Conservation (phyloP, 2,329 filamentous ascomycete species). For the Colletotrichum plurivorum region DNA sequence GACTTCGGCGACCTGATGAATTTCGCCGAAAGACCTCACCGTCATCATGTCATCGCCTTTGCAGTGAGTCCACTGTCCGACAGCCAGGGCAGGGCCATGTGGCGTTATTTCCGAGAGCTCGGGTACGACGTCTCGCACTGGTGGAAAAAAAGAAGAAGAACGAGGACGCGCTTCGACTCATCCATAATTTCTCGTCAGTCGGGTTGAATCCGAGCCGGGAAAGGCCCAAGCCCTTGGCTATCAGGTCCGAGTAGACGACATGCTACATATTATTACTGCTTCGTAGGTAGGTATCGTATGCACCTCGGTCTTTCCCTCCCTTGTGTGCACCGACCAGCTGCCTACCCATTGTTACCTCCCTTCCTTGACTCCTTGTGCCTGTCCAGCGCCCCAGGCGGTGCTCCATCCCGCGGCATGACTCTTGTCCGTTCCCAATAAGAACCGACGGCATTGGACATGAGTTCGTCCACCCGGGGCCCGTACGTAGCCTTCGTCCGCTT, state of each 20-base stretch:
- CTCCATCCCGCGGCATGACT: constrained; percentile 32
- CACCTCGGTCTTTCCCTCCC: constrained; percentile 34
- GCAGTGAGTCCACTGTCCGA: neutral
- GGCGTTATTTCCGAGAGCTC: constrained; percentile 25
- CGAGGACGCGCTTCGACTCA: too few species aligned
- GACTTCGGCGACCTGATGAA: constrained; percentile 23
- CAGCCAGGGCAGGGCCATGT: neutral
- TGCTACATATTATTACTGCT: too few species aligned
- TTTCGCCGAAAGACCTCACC: constrained; percentile 10
- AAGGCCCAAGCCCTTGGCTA: neutral
- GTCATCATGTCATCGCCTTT: constrained; percentile 19
- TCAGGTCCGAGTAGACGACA: too few species aligned
- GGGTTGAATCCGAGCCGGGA: constrained; percentile 11
- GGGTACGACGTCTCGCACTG: constrained; percentile 21
- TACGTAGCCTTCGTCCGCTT: constrained; percentile 1
- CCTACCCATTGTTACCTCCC: too few species aligned
- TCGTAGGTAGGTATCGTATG: neutral
- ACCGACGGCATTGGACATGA: constrained; percentile 10
- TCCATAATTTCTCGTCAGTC: too few species aligned
- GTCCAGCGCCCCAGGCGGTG: constrained; percentile 2
- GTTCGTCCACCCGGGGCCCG: constrained; percentile 14
- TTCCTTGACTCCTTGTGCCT: too few species aligned
- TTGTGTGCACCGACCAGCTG: neutral
- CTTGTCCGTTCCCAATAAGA: constrained; percentile 26
- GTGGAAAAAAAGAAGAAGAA: constrained; percentile 29